Evolutionary conservation across 305 asterid genomes (phyloP).

Genomic region (Fraxinus ornus): DNA sequence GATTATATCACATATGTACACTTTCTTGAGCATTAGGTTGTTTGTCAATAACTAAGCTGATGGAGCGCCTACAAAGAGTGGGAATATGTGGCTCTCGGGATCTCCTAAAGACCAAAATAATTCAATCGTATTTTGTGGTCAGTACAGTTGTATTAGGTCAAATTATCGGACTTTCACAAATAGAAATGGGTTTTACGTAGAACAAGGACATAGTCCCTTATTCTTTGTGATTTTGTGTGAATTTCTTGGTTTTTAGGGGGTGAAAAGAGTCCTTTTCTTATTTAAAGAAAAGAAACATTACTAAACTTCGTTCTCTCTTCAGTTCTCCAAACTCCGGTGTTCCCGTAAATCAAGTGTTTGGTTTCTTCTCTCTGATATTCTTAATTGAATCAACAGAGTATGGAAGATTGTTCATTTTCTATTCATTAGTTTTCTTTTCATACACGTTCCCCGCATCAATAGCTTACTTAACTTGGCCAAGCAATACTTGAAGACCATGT

Average conservation of each 20-base stretch:
- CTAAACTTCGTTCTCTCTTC: not conserved
- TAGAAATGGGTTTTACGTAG: not conserved
- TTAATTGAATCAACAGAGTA: not conserved
- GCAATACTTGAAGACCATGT: not conserved
- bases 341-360: not conserved
- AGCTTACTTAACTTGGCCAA: not conserved
- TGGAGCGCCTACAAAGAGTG: not conserved
- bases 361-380: not conserved
- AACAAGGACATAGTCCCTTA: not conserved
- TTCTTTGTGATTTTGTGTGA: not conserved
- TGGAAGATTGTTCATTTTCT: not conserved
- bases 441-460: not conserved
- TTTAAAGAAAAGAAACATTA: not conserved
- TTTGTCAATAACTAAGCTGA: not conserved
- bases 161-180: not conserved
- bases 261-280: not conserved
- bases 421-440: not conserved
- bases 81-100: too few relatives aligned
- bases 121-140: not conserved
- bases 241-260: not conserved
- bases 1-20: not conserved
- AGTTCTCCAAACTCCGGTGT: not conserved
- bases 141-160: too few relatives aligned
- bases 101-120: too few relatives aligned
- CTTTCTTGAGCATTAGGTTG: not conserved